These are phyloP conservation scores for Amphicarpaea edgeworthii DNA, from an alignment of 306 rosid genomes.

Conservation along the genomic window DNA sequence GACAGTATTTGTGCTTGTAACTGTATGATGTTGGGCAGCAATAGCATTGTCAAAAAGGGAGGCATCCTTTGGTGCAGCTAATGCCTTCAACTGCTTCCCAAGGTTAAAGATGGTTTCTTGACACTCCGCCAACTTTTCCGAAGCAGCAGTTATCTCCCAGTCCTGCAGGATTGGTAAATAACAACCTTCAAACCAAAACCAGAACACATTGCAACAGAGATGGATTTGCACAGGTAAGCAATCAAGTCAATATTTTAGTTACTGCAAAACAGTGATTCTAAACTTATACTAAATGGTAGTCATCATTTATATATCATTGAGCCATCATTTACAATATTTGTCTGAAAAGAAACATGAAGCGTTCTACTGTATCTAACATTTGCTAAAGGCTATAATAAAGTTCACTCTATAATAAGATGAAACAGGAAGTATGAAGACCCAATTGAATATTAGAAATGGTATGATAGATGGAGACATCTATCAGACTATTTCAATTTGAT, in stretches of 20 bases:
- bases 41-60: conserved; percentile 67
- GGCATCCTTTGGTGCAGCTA: conserved; percentile 76
- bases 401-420: not conserved
- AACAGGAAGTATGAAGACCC: not conserved
- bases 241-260: conserved; percentile 10
- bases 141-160: conserved; percentile 88
- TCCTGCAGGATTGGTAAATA: conserved; percentile 65
- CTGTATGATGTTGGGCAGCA: conserved; percentile 45
- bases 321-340: conserved; percentile 3
- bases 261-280: not conserved
- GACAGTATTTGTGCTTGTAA: conserved; percentile 36
- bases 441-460: not conserved
- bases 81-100: conserved; percentile 89
- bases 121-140: conserved; percentile 95
- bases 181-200: conserved; percentile 24
- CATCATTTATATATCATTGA: conserved; percentile 6
- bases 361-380: conserved; percentile 13
- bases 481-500: not conserved
- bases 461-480: conserved; percentile 9
- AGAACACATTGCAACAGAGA: not conserved
- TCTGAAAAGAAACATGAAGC: conserved; percentile 2
- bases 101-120: conserved; percentile 92
- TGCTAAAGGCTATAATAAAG: not conserved
- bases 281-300: not conserved
- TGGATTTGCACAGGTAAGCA: conserved; percentile 3